Evolutionary conservation across 2,329 filamentous ascomycete species (phyloP), one percentile per base, ranked within the genome.

Genomic region (Colletotrichum tanaceti): DNA sequence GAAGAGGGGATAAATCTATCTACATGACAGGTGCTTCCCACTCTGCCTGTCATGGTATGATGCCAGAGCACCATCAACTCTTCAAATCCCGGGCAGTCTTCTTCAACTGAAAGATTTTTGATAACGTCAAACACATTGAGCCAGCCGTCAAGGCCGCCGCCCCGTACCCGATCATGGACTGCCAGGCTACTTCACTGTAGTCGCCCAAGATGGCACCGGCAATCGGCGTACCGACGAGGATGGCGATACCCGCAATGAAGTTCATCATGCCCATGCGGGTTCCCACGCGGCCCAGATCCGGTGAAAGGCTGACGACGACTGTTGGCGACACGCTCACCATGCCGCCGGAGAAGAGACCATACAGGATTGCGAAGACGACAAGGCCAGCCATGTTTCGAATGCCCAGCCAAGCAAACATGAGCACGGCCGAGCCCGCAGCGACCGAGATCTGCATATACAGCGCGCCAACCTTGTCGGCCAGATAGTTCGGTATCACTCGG

Each of bases 141-240:
- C 50, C 67, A 18, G 44, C 38, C 38, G 64, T 70, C 53, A 70
- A 44, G 6, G 63, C 67, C 46, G 63, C 67, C 16, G 67, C 67
- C 18, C 67, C 67, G 46, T 70, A 70, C 18, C 63, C 67, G 20
- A 70, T 70, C 57, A 63, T 70, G 39, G 67, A 58, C 58, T 59
- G 67, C 67, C 67, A 70, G 53, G 66, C 58, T 1, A 38, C 18
- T 16, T 63, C 64, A 18, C 58, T 58, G 39, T 70, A 63, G 4
- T 53, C 68, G 16, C 68, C 68, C 3, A 72, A 18, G 16, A 75
- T 73, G 24, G 70, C 70, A 3, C 86, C 75, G 82, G 73, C 82
- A 82, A 66, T 85, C 79, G 49, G 80, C 77, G 46, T 87, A 18
- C 76, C 73, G 28, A 86, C 70, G 80, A 88, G 73, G 82, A 86